Evolutionary conservation across 2,329 filamentous ascomycete species (phyloP), one percentile per base, ranked within the genome.

Genomic region (Diaporthe citri): DNA sequence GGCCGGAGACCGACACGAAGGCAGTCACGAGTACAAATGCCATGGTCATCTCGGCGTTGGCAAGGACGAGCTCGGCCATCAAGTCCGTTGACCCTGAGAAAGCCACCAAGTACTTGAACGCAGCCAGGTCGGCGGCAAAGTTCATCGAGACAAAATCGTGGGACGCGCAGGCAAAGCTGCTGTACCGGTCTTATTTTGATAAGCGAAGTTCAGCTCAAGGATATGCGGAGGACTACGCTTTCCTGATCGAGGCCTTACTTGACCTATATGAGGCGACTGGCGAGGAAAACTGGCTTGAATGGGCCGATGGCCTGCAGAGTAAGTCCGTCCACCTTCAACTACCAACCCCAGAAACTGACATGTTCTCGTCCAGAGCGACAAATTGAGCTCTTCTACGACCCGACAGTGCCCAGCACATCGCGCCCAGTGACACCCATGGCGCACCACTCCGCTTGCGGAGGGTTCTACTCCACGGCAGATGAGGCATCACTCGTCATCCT

Each of bases 151-250:
- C 88, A 15, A 90, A 93, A 34, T 88, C 98, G 1, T 98, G 94
- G 87, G 91, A 96, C 77, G 82, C 87, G 12, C 78, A 86, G 0
- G 88, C 87, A 0, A 89, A 90, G 62, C 89, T 90, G 4, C 85
- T 98, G 22, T 94, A 93, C 81, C 90, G 96, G 67, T 91, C 96
- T 56, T 97, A 93, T 84, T 91, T 91, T 41, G 90, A 92, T 76
- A 86, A 88, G 2, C 87, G 91, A 12, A 92, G 93, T 39, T 87
- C 91, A 25, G 92, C 91, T 0, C 87, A 88, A 52, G 96, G 91
- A 0, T 97, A 98, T 83, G 95, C 96, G 1, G 97, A 98, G 79
- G 97, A 99, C 84, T 98, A 98, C 81, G 95, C 96, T 3, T 98
- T 96, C 82, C 83, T 98, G 55, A 94, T 95, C 67, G 91, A 93